phyloP scores from a whole-genome alignment of 371 early-diverging fungal genomes.

The Mortierella sp. region DNA sequence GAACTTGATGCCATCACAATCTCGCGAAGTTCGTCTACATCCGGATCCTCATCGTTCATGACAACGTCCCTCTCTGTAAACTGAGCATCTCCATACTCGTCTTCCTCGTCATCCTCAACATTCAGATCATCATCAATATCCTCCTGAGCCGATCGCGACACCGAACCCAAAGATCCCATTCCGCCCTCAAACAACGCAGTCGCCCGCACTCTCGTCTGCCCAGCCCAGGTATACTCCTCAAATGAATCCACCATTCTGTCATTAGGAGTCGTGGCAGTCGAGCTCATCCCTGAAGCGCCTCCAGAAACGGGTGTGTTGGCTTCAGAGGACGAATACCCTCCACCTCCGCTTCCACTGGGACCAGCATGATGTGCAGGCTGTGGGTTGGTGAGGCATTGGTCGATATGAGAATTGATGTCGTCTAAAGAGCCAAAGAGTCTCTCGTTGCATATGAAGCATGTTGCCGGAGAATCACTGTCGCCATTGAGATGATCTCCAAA shows the following conservation, averaged over 20 bases:
- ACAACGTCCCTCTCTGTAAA: constrained; percentile 76
- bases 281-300: constrained; percentile 29
- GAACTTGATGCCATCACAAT: constrained; percentile 44
- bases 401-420: constrained; percentile 77
- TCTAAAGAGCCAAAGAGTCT: constrained; percentile 68
- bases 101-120: constrained; percentile 82
- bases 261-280: constrained; percentile 44
- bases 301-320: constrained; percentile 30
- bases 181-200: constrained; percentile 90
- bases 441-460: constrained; percentile 82
- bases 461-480: constrained; percentile 38
- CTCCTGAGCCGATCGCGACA: constrained; percentile 55
- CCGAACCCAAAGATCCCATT: constrained; percentile 59
- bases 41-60: constrained; percentile 27
- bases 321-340: constrained; percentile 17
- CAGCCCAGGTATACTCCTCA: constrained; percentile 90
- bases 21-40: constrained; percentile 44
- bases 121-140: constrained; percentile 86
- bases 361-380: constrained; percentile 17
- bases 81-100: constrained; percentile 77
- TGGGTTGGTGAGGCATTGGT: constrained; percentile 66
- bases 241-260: constrained; percentile 53
- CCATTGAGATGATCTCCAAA: constrained; percentile 9
- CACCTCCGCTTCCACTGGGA: constrained; percentile 6
- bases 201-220: constrained; percentile 84